phyloP scores from a whole-genome alignment of 2,329 filamentous ascomycete species.

The Sporothrix humicola region DNA sequence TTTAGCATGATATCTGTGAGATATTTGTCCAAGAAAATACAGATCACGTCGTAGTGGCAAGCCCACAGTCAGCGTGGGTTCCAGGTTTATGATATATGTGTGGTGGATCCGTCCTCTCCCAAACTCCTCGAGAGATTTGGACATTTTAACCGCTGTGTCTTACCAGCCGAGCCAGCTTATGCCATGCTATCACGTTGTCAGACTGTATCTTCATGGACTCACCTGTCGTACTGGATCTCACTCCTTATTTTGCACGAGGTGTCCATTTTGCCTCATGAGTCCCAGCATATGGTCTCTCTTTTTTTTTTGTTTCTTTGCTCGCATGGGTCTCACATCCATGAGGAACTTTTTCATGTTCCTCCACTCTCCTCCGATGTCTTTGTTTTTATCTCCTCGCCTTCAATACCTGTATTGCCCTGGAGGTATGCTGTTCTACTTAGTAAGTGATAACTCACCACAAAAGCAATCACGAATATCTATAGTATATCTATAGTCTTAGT shows the following conservation, averaged over 20 bases:
- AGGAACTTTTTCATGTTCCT: not conserved
- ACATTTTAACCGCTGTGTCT: too few species aligned
- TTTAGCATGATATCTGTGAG: too few species aligned
- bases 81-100: too few species aligned
- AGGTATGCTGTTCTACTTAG: not conserved
- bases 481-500: not conserved
- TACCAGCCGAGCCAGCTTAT: too few species aligned
- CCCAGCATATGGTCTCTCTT: not conserved
- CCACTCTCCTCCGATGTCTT: not conserved
- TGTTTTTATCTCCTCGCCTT: not conserved
- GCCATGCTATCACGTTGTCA: not conserved
- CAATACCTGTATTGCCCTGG: not conserved
- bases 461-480: not conserved
- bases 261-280: not conserved
- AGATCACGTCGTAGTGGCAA: too few species aligned
- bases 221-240: not conserved
- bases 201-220: not conserved
- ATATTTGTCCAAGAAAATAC: too few species aligned
- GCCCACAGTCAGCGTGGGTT: too few species aligned
- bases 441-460: not conserved
- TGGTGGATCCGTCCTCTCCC: too few species aligned
- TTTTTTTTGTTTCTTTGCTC: not conserved
- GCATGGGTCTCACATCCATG: not conserved
- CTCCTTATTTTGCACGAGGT: too few species aligned
- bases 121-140: too few species aligned